Evolutionary conservation across 768 basidiomycete genomes (phyloP), one percentile per base, ranked within the genome.

Genomic region (Boletus rubropictus): DNA sequence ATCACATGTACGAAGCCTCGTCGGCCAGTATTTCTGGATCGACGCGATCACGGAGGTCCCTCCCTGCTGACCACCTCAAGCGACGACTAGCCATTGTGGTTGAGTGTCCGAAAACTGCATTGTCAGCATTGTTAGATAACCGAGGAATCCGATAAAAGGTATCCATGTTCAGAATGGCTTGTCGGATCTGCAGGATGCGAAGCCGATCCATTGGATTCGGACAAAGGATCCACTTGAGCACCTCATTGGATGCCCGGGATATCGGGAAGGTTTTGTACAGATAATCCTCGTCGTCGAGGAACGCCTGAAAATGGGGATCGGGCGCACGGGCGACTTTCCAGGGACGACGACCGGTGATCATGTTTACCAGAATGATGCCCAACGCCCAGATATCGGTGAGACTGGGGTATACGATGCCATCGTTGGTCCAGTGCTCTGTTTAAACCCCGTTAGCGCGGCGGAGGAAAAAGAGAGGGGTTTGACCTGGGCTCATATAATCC

Each of bases 331-430:
- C 59, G 7, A 7, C 14, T 7, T 17, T 49, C 58, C 58, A 61
- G 5, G 49, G 59, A 28, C 44, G 50, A 42, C 40, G 57, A 15
- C 83, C 82, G 45, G 82, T 82, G 39, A 86, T 80, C 69, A 95
- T 78, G 65, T 90, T 93, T 54, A 85, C 75, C 45, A 95, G 75
- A 52, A 95, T 86, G 51, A 95, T 76, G 17, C 84, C 86, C 20
- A 87, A 64, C 7, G 85, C 74, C 86, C 86, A 87, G 49, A 86
- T 74, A 53, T 87, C 84, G 3, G 46, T 71, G 32, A 67, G 60
- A 35, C 55, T 50, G 2, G 63, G 53, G 18, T 53, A 63, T 46
- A 73, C 59, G 46, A 71, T 57, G 28, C 76, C 72, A 40, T 66
- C 59, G 15, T 73, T 71, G 40, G 79, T 69, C 55, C 81, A 82